Evolutionary conservation across 345 rosid species (phyloP).

Genomic region (Salix udensis): DNA sequence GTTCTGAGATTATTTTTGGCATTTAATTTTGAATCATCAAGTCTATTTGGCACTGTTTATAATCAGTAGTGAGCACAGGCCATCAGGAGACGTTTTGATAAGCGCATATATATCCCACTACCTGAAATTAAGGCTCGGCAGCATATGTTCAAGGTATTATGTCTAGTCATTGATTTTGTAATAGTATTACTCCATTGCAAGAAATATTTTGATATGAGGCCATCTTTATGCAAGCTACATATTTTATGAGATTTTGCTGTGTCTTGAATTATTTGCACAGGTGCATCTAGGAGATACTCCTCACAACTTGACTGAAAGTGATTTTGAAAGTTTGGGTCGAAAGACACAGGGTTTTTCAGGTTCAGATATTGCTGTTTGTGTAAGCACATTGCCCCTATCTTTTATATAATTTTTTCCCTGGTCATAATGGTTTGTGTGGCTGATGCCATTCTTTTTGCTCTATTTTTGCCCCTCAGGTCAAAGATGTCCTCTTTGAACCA

Average conservation of each 20-base stretch:
- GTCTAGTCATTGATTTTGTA: neutral
- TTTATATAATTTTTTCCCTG: neutral
- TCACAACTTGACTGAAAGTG: conserved; percentile 76
- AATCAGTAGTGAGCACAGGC: conserved; percentile 55
- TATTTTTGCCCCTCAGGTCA: conserved; percentile 45
- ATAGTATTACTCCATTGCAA: neutral
- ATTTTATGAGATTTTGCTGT: conserved; percentile 2
- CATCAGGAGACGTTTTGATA: conserved; percentile 87
- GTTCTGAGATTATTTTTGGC: conserved; percentile 5
- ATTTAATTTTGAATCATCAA: conserved; percentile 7
- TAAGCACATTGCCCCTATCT: conserved; percentile 33
- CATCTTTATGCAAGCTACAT: neutral
- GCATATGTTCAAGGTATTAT: conserved; percentile 81
- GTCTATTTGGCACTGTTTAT: conserved; percentile 18
- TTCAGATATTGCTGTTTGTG: conserved; percentile 92
- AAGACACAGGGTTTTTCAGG: conserved; percentile 91
- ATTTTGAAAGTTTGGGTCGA: conserved; percentile 75
- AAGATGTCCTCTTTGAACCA: conserved; percentile 91
- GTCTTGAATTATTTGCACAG: conserved; percentile 34
- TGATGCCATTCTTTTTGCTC: neutral
- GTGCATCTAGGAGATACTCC: conserved; percentile 97
- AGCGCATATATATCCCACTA: conserved; percentile 93
- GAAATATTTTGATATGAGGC: neutral
- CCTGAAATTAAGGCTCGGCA: conserved; percentile 89
- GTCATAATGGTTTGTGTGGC: neutral